phyloP scores from a whole-genome alignment of 257 asterid genomes.

The Solanum chaucha region DNA sequence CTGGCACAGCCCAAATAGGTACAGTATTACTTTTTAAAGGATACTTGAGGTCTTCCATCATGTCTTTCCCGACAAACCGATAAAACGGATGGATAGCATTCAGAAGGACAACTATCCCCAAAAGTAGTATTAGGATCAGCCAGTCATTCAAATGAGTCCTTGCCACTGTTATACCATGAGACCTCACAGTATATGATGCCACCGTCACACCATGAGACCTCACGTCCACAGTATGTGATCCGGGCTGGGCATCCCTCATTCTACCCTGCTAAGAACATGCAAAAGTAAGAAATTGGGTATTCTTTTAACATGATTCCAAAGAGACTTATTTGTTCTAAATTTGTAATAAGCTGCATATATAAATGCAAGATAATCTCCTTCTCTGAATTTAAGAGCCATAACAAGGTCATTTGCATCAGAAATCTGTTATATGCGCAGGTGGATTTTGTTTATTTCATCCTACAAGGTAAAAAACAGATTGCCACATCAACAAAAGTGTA shows the following conservation, averaged over 20 bases:
- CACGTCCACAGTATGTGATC: conserved; percentile 48
- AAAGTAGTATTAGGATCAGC: conserved; percentile 59
- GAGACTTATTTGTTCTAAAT: neutral
- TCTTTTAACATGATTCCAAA: neutral
- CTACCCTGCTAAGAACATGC: conserved; percentile 29
- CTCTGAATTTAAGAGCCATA: neutral
- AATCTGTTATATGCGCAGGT: neutral
- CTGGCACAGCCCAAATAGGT: conserved; percentile 72
- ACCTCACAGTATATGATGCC: conserved; percentile 62
- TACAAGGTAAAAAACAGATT: neutral
- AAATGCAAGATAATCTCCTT: neutral
- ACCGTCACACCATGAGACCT: conserved; percentile 65
- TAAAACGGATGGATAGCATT: conserved; percentile 56
- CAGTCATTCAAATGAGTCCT: conserved; percentile 72
- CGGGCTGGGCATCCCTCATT: conserved; percentile 46
- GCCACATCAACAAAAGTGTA: neutral
- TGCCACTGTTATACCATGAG: conserved; percentile 68
- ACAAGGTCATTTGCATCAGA: neutral
- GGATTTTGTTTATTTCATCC: neutral
- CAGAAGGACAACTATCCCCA: conserved; percentile 21
- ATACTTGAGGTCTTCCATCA: conserved; percentile 78
- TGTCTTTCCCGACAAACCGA: conserved; percentile 81
- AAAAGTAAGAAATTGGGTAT: neutral
- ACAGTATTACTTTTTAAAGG: conserved; percentile 52
- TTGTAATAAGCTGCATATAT: neutral